Percentiles rank a stretch among this genome's conserved stretches.
Evolutionary conservation across 345 rosid genomes (phyloP).

Genomic region (Bruguiera parviflora): DNA sequence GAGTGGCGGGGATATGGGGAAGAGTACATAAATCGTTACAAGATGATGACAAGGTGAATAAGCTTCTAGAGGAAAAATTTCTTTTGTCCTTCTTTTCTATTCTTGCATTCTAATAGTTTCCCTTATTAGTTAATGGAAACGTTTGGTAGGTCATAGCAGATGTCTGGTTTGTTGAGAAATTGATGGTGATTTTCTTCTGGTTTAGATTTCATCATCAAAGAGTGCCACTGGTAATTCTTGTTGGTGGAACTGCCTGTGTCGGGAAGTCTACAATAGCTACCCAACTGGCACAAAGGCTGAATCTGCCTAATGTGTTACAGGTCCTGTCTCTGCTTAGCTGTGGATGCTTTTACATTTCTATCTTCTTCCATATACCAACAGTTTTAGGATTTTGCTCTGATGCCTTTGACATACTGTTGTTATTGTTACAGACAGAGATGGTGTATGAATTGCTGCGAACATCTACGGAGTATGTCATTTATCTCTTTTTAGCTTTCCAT

Average conservation of each 20-base stretch:
- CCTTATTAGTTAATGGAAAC: neutral
- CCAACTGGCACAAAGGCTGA: slow-evolving; percentile 96
- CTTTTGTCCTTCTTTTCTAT: neutral
- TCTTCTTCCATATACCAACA: neutral
- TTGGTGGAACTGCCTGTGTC: slow-evolving; percentile 97
- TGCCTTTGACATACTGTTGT: slow-evolving; percentile 15
- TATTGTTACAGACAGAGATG: slow-evolving; percentile 70
- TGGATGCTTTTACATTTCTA: neutral
- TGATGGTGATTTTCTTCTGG: slow-evolving; percentile 1
- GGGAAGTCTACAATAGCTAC: slow-evolving; percentile 98
- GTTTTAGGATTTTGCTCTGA: neutral
- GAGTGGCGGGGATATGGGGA: slow-evolving; percentile 86
- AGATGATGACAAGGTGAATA: slow-evolving; percentile 92
- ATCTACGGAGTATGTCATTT: slow-evolving; percentile 67
- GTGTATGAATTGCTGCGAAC: slow-evolving; percentile 87
- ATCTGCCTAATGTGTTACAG: slow-evolving; percentile 96
- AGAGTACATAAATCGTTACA: slow-evolving; percentile 81
- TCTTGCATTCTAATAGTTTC: neutral
- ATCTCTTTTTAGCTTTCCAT: neutral
- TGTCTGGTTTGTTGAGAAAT: neutral
- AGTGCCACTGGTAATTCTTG: slow-evolving; percentile 96
- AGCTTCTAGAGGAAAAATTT: neutral
- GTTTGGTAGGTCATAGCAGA: neutral
- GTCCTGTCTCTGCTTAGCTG: slow-evolving; percentile 30
- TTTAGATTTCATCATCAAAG: slow-evolving; percentile 97